Evolutionary conservation across 1,139 yeast species (phyloP).

Genomic region (Kazachstania sp.): DNA sequence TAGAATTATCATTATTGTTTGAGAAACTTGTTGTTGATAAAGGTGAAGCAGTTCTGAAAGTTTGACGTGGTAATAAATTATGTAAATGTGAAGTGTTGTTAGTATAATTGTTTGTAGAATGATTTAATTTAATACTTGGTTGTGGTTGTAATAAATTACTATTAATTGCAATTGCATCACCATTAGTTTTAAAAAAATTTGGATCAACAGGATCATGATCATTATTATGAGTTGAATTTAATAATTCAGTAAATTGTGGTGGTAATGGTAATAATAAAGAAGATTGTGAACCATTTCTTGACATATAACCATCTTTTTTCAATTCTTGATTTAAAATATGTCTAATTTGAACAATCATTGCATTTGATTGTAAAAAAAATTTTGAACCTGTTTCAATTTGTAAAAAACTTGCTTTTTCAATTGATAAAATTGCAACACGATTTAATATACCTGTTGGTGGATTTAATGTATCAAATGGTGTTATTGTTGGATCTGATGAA

Average conservation of each 20-base stretch:
- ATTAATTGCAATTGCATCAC: not conserved
- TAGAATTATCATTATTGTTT: not conserved
- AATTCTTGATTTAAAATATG: slow-evolving; percentile 25
- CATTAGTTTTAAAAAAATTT: not conserved
- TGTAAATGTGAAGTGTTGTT: slow-evolving; percentile 5
- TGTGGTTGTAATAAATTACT: slow-evolving; percentile 1
- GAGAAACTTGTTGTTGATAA: slow-evolving; percentile 2
- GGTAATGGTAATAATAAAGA: slow-evolving; percentile 13
- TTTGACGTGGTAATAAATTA: slow-evolving; percentile 4
- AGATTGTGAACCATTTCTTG: slow-evolving; percentile 20
- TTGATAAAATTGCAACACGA: slow-evolving; percentile 25
- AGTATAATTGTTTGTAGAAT: not conserved
- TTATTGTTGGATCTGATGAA: slow-evolving; percentile 29
- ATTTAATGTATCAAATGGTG: slow-evolving; percentile 30
- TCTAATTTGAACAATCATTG: slow-evolving; percentile 23
- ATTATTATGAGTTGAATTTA: not conserved
- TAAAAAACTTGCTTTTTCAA: slow-evolving; percentile 18
- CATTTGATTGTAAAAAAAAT: slow-evolving; percentile 9
- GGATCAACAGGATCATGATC: slow-evolving; percentile 1
- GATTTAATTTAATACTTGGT: not conserved
- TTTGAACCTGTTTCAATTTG: slow-evolving; percentile 20
- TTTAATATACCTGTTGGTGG: slow-evolving; percentile 32
- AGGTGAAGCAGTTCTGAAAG: slow-evolving; percentile 10
- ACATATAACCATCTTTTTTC: slow-evolving; percentile 21
- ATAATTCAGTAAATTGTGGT: slow-evolving; percentile 5